Evolutionary conservation across 805 yeast species (phyloP).

Genomic region (Dipodascopsis uninucleata): DNA sequence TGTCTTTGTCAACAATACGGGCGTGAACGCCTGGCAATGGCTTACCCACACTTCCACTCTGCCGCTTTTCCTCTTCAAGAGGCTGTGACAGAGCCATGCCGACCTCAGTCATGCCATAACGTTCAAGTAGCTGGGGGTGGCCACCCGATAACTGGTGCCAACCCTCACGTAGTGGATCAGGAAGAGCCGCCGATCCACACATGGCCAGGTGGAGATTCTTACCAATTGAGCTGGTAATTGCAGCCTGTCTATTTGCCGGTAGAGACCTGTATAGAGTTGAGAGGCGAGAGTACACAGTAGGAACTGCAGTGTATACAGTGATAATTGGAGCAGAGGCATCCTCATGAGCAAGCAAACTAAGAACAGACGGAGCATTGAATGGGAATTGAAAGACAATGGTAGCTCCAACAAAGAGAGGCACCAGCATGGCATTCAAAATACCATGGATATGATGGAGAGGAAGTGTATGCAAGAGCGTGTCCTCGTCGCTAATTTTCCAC

Average conservation of each 20-base stretch:
- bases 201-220: conserved; percentile 32
- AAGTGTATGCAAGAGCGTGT: conserved; percentile 35
- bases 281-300: conserved; percentile 35
- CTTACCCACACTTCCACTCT: conserved; percentile 34
- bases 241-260: conserved; percentile 19
- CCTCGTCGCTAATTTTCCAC: conserved; percentile 32
- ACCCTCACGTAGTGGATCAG: conserved; percentile 33
- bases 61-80: conserved; percentile 28
- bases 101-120: conserved; percentile 40
- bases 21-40: conserved; percentile 37
- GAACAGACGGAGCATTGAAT: conserved; percentile 31
- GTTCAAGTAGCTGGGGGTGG: conserved; percentile 34
- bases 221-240: conserved; percentile 22
- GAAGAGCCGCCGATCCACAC: conserved; percentile 40
- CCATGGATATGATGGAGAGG: conserved; percentile 40
- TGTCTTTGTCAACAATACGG: conserved; percentile 33
- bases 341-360: conserved; percentile 27
- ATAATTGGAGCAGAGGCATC: conserved; percentile 30
- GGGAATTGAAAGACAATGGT: conserved; percentile 35
- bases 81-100: conserved; percentile 37
- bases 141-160: conserved; percentile 34
- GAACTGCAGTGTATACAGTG: conserved; percentile 38
- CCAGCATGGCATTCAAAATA: conserved; percentile 34
- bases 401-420: conserved; percentile 36
- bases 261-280: conserved; percentile 25